Base-by-base conservation (phyloP, 352 stramenopile genomes). In the Globisporangium sylvaticum region DNA sequence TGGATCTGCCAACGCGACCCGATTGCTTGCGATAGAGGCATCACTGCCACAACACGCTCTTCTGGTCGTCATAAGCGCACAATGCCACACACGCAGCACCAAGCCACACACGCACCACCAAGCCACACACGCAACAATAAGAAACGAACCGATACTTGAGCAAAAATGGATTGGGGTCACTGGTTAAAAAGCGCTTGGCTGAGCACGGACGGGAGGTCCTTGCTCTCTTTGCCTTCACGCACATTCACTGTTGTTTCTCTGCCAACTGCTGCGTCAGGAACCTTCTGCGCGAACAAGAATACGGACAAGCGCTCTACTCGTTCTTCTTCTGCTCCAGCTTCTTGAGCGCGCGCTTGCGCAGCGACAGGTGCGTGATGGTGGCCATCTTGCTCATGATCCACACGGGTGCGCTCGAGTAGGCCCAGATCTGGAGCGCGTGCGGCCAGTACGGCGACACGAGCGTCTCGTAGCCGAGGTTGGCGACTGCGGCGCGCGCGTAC, bases 391-490 rank as follows among this genome's bases (percentile, higher is more conserved):
- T 83, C 32, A 92, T 76, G 68, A 98, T 61, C 65, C 84, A 93
- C 64, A 84, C 80, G 20, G 97, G 97, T 6, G 98, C 66, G 64
- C 70, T 85, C 64, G 94, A 77, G 79, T 98, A 96, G 29, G 98
- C 67, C 84, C 88, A 99, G 66, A 98, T 96, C 81, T 99, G 95
- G 37, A 99, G 77, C 52, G 89, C 95, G 83, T 99, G 97, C 52
- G 96, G 77, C 92, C 96, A 98, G 83, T 98, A 99, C 42, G 96
- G 96, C 62, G 91, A 98, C 42, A 95, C 79, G 14, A 97, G 80
- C 61, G 89, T 94, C 66, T 96, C 90, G 72, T 97, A 95, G 61
- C 96, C 97, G 61, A 99, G 89, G 67, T 95, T 96, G 48, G 81
- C 88, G 55, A 99, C 89, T 9, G 88, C 96, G 25, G 96, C 82